Evolutionary conservation across 2,329 filamentous ascomycete species (phyloP), one percentile per base, ranked within the genome.

Genomic region (Lithohypha guttulata): DNA sequence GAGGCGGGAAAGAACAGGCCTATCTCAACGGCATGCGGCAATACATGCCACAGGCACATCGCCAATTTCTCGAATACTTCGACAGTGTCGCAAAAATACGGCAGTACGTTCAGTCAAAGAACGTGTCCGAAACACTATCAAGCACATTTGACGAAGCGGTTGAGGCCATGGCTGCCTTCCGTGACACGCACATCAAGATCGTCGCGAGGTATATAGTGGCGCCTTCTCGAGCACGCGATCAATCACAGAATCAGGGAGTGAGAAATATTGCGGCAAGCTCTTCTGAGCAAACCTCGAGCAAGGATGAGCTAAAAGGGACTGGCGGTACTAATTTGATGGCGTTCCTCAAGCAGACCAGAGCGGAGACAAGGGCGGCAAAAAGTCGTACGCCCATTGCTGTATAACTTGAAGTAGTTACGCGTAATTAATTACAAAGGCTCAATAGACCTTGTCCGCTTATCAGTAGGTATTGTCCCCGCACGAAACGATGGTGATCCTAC

Each of bases 11-110:
- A 30, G 26, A 14, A 13, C 39, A 45, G 13, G 44, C 51, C 21
- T 58, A 55, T 42, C 50, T 62, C 27, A 45, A 57, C 46, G 66
- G 71, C 50, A 71, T 73, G 68, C 60, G 69, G 6, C 57, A 60
- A 8, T 73, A 73, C 45, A 73, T 73, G 70, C 70, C 69, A 2
- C 65, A 65, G 0, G 60, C 64, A 3, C 70, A 73, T 44, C 60
- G 64, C 13, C 55, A 62, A n/a, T 72, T 73, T 47, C 51, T 73
- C 4, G 57, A 66, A 19, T 59, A 65, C 9, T 52, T 73, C n/a
- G 55, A 59, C 18, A 51, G 54, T 2, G 58, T 62, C 10, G 59
- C 65, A 6, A 69, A 68, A 30, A 58, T 73, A 19, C 65, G 68
- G 3, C 37, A 53, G 4, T 71, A 65, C 34, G 62, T 65, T 2